Evolutionary conservation across 2,329 filamentous ascomycete genomes (phyloP).

Genomic region (Neopestalotiopsis clavispora): DNA sequence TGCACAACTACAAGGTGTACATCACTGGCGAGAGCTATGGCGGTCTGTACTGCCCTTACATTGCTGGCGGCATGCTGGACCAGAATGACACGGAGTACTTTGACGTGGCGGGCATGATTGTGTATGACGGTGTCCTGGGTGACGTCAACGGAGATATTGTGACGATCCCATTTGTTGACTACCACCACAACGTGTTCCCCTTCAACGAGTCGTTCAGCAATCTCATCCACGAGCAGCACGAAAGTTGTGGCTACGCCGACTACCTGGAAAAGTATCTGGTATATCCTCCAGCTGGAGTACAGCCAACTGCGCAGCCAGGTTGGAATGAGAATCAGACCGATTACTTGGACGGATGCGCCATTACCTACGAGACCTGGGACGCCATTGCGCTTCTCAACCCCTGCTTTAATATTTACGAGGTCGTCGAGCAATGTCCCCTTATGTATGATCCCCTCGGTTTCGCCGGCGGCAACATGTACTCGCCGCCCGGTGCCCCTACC

Average conservation of each 20-base stretch:
- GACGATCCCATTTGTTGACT: slow-evolving; percentile 63
- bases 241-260: slow-evolving; percentile 65
- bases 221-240: slow-evolving; percentile 54
- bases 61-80: slow-evolving; percentile 74
- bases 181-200: slow-evolving; percentile 63
- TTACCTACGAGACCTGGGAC: slow-evolving; percentile 62
- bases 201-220: slow-evolving; percentile 65
- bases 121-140: slow-evolving; percentile 73
- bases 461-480: slow-evolving; percentile 13
- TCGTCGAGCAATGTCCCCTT: slow-evolving; percentile 73
- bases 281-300: slow-evolving; percentile 69
- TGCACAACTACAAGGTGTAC: slow-evolving; percentile 72
- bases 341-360: slow-evolving; percentile 35
- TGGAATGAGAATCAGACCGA: slow-evolving; percentile 37
- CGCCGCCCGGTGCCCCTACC: slow-evolving; percentile 38
- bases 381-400: slow-evolving; percentile 66
- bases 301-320: slow-evolving; percentile 56
- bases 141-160: slow-evolving; percentile 54
- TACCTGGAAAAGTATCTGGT: slow-evolving; percentile 66
- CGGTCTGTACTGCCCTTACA: slow-evolving; percentile 72
- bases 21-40: slow-evolving; percentile 77
- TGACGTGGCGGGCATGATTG: slow-evolving; percentile 70
- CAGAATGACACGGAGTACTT: slow-evolving; percentile 68
- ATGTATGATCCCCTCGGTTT: slow-evolving; percentile 64
- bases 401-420: slow-evolving; percentile 79